These are phyloP conservation scores for Osmanthus fragrans DNA, from an alignment of 257 asterid species.

Conservation along the genomic window DNA sequence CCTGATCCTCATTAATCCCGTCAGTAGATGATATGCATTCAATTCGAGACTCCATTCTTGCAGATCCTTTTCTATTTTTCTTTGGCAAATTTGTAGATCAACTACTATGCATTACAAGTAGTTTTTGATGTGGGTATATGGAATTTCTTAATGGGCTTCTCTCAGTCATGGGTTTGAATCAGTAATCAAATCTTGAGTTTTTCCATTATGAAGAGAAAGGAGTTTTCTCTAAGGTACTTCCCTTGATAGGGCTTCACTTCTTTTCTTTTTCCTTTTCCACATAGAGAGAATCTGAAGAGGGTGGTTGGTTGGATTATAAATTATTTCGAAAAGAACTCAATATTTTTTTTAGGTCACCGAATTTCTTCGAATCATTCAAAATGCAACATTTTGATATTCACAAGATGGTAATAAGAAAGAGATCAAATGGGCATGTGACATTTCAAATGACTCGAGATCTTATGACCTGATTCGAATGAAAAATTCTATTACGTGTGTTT, in stretches of 20 bases:
- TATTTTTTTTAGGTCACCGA: too few species aligned
- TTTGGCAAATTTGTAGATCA: neutral
- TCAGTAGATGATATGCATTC: conserved; percentile 45
- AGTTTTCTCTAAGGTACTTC: neutral
- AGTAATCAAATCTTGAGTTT: neutral
- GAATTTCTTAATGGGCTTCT: neutral
- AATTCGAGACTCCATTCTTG: conserved; percentile 39
- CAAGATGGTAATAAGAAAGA: too few species aligned
- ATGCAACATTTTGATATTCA: too few species aligned
- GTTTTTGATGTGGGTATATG: neutral
- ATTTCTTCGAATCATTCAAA: too few species aligned
- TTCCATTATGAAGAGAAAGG: neutral
- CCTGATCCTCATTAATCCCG: conserved; percentile 43
- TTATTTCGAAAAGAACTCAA: too few species aligned
- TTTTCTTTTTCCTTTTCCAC: neutral
- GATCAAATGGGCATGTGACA: too few species aligned
- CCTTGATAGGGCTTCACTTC: neutral
- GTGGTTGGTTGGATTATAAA: neutral
- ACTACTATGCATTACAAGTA: neutral
- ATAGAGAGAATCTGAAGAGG: neutral
- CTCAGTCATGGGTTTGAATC: neutral
- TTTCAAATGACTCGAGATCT: too few species aligned
- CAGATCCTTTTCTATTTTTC: neutral
- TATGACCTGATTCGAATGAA: too few species aligned
- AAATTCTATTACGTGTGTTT: too few species aligned